Conservation (phyloP, 495 filamentous ascomycete species). For the Staphylotrichum tortipilum region DNA sequence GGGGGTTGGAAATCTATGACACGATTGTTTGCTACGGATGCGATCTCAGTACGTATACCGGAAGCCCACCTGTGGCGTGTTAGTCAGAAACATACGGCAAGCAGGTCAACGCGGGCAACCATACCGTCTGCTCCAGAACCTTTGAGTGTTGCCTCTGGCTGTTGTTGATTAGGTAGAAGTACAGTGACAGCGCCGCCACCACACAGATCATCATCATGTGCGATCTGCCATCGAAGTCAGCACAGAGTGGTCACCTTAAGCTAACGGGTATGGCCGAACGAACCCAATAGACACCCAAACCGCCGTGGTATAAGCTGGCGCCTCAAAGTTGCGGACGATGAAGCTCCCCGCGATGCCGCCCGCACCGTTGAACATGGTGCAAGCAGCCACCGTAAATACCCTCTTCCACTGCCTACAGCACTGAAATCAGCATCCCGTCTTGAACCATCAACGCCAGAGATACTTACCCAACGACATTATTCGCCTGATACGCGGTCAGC, state of each 20-base stretch:
- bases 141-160: neutral
- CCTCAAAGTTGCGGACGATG: constrained; percentile 60
- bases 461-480: constrained; percentile 56
- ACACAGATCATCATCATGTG: constrained; percentile 60
- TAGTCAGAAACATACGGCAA: neutral
- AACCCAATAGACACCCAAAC: constrained; percentile 65
- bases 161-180: constrained; percentile 55
- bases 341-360: constrained; percentile 71
- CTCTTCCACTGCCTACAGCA: constrained; percentile 60
- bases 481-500: constrained; percentile 62
- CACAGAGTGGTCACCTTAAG: too few relatives aligned
- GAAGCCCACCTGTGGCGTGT: constrained; percentile 13
- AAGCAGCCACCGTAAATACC: constrained; percentile 58
- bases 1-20: neutral
- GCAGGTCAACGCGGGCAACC: neutral
- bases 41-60: constrained; percentile 15
- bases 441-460: neutral
- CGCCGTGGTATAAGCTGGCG: constrained; percentile 60
- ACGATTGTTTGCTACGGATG: neutral
- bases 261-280: neutral
- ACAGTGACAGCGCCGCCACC: constrained; percentile 49
- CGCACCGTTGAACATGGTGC: constrained; percentile 63
- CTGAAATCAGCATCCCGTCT: constrained; percentile 13
- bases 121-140: constrained; percentile 18
- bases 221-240: too few relatives aligned